Evolutionary conservation across 495 filamentous ascomycete genomes (phyloP).

Genomic region (Annulohypoxylon nitens): DNA sequence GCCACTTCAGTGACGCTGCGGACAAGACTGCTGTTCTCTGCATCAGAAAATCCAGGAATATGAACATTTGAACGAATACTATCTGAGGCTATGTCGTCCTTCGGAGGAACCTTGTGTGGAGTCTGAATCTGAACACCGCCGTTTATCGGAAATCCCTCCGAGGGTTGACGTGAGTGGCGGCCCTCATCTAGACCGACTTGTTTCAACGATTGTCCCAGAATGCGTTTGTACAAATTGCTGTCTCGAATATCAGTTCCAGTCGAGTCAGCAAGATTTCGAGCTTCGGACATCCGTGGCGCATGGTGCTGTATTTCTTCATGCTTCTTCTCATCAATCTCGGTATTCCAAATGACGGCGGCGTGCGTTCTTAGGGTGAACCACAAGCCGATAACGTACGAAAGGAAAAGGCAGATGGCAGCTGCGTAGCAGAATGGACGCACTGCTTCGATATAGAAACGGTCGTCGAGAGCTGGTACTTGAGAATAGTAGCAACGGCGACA

Average conservation of each 20-base stretch:
- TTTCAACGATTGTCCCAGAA: constrained; percentile 87
- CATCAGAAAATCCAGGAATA: constrained; percentile 77
- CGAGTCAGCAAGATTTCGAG: constrained; percentile 57
- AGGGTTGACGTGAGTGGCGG: constrained; percentile 59
- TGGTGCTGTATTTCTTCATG: constrained; percentile 58
- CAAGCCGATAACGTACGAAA: constrained; percentile 92
- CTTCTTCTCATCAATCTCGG: constrained; percentile 87
- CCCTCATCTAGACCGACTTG: constrained; percentile 76
- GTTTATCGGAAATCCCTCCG: constrained; percentile 49
- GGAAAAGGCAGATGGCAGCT: constrained; percentile 84
- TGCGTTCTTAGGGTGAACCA: constrained; percentile 98
- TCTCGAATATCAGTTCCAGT: constrained; percentile 75
- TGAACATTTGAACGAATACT: constrained; percentile 59
- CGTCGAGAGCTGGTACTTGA: constrained; percentile 85
- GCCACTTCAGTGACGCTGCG: constrained; percentile 91
- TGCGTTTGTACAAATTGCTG: constrained; percentile 90
- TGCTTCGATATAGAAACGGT: constrained; percentile 87
- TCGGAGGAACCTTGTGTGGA: constrained; percentile 80
- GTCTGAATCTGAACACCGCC: constrained; percentile 61
- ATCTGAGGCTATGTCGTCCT: constrained; percentile 58
- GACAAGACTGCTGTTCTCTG: constrained; percentile 82
- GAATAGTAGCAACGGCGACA: constrained; percentile 95
- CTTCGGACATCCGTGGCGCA: constrained; percentile 57
- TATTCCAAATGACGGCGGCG: constrained; percentile 96
- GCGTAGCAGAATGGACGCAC: constrained; percentile 95